phyloP scores from a whole-genome alignment of 306 rosid species.

The Potentilla sterilis region DNA sequence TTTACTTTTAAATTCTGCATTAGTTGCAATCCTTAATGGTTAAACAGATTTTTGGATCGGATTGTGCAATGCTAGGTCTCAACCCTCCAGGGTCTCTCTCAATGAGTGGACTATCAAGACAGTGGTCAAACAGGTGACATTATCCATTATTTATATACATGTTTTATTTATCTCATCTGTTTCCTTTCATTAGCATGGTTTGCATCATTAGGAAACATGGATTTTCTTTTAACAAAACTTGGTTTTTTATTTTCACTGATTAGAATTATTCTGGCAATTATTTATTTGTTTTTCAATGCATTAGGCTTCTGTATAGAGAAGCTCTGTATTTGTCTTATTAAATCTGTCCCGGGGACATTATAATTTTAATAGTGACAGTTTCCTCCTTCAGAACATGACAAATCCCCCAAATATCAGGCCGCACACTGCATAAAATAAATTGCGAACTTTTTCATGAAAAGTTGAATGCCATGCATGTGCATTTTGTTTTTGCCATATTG shows the following conservation, averaged over 20 bases:
- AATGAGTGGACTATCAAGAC: slow-evolving; percentile 60
- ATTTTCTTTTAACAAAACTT: neutral
- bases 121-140: slow-evolving; percentile 71
- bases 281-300: neutral
- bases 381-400: slow-evolving; percentile 4
- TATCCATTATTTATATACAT: neutral
- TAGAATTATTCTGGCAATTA: neutral
- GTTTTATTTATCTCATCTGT: neutral
- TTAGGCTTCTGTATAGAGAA: slow-evolving; percentile 7
- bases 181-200: neutral
- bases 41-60: slow-evolving; percentile 60
- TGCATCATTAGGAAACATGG: neutral
- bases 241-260: neutral
- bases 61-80: slow-evolving; percentile 52
- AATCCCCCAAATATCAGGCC: neutral
- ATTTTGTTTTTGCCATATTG: slow-evolving; percentile 5
- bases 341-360: neutral
- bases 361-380: neutral
- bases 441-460: neutral
- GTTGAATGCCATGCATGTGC: neutral
- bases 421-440: neutral
- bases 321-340: neutral
- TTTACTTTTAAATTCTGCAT: slow-evolving; percentile 20
- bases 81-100: slow-evolving; percentile 59
- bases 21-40: slow-evolving; percentile 49